A percentile compares a stretch with the other conserved stretches of the same genome.
Conservation (phyloP, 1,284 basidiomycete genomes). For the Mycena sp. region DNA sequence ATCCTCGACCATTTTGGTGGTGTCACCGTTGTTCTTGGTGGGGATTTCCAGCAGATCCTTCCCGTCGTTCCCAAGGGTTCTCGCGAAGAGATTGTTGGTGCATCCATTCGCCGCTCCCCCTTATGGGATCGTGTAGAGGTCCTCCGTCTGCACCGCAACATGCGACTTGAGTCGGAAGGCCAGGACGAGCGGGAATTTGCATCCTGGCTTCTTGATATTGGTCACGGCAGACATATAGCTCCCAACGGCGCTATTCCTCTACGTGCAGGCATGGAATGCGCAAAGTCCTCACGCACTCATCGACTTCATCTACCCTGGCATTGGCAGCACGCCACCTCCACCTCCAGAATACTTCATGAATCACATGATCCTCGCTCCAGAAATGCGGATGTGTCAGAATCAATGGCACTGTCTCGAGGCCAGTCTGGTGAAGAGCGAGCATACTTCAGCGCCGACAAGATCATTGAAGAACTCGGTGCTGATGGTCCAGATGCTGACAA, state of each 20-base stretch:
- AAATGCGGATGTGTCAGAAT: slow-evolving; percentile 47
- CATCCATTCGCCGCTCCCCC: slow-evolving; percentile 43
- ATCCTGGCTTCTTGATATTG: slow-evolving; percentile 51
- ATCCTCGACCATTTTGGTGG: slow-evolving; percentile 50
- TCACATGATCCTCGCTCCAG: slow-evolving; percentile 45
- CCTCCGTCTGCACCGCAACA: slow-evolving; percentile 46
- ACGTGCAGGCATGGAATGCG: slow-evolving; percentile 35
- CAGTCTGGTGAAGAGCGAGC: slow-evolving; percentile 28
- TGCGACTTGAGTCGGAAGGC: slow-evolving; percentile 41
- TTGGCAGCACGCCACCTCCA: slow-evolving; percentile 28
- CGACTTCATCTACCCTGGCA: slow-evolving; percentile 41
- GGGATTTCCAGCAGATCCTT: slow-evolving; percentile 50
- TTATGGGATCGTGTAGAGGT: slow-evolving; percentile 47
- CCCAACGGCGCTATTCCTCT: slow-evolving; percentile 20
- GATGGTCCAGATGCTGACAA: slow-evolving; percentile 28
- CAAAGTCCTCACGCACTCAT: slow-evolving; percentile 38
- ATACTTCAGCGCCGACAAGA: slow-evolving; percentile 39
- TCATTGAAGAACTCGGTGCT: slow-evolving; percentile 33
- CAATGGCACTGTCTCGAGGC: slow-evolving; percentile 42
- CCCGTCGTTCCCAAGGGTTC: slow-evolving; percentile 44
- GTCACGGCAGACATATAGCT: slow-evolving; percentile 41
- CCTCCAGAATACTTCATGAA: slow-evolving; percentile 41
- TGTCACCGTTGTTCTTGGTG: slow-evolving; percentile 51
- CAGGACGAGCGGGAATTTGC: slow-evolving; percentile 41
- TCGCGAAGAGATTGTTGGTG: slow-evolving; percentile 46